Evolutionary conservation across 768 basidiomycete species (phyloP), one percentile per base, ranked within the genome.

Genomic region (Chalciporus piperatus): DNA sequence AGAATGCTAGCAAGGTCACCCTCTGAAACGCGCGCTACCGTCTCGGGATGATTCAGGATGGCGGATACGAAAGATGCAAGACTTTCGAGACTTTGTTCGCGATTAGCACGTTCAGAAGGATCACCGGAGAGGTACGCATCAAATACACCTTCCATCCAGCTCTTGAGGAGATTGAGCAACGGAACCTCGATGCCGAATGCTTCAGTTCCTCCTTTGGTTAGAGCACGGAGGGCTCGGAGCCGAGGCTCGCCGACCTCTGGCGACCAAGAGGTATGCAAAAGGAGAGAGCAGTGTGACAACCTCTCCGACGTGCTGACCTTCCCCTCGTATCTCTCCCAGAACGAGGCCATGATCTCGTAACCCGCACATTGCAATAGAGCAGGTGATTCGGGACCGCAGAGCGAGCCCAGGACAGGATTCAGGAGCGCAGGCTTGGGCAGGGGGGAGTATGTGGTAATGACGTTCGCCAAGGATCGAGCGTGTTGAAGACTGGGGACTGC

Each of bases 161-260:
- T 63, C 56, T 80, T 79, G 39, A 89, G 70, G 43, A 84, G 65
- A 37, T 74, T 69, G 22, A 89, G 68, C 30, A 89, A 61, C 33
- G 73, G 69, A 8, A 71, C 63, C 65, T 90, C 89, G 58, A 88
- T 78, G 17, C 88, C 88, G 32, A 81, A 68, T 25, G 83, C 76
- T 41, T 87, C 82, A 3, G 70, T 59, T 6, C 85, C 87, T 37
- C 72, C 78, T 53, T 74, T 77, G 32, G 85, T 85, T 46, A 92
- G 73, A 3, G 85, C 80, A 4, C 78, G 70, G 1, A 90, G 71
- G 2, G 88, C 87, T 54, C 82, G 84, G 60, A 85, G 81, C 17
- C 84, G 78, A 1, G 80, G 72, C 56, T 89, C 86, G 77, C 89
- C 89, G 0, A 87, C 69, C 22, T 90, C 89, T n/a, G 69, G 56